phyloP scores from a whole-genome alignment of 768 basidiomycete species.

The Infundibulicybe gibba region DNA sequence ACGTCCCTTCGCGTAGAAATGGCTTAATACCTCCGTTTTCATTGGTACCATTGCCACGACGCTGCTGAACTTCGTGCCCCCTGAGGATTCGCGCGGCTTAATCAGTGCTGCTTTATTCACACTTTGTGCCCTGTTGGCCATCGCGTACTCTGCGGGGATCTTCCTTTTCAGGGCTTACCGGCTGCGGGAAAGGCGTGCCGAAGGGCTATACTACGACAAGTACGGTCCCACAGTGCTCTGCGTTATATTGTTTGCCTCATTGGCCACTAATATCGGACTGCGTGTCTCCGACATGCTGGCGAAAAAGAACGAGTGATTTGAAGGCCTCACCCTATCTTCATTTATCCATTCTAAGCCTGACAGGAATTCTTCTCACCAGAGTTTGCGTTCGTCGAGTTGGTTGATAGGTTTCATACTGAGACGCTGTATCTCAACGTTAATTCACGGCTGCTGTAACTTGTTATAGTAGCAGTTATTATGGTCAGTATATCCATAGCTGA shows the following conservation, averaged over 20 bases:
- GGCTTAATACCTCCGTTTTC: slow-evolving; percentile 85
- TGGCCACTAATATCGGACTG: slow-evolving; percentile 74
- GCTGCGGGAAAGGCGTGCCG: slow-evolving; percentile 67
- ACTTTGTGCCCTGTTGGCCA: slow-evolving; percentile 80
- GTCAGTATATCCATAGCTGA: no score
- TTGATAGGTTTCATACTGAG: no score
- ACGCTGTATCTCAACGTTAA: no score
- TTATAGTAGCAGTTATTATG: no score
- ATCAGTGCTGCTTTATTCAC: slow-evolving; percentile 90
- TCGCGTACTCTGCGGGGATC: slow-evolving; percentile 81
- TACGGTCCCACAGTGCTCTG: slow-evolving; percentile 82
- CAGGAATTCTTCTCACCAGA: no score
- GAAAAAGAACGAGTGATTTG: no score
- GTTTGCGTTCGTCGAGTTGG: no score
- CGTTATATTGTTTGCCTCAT: slow-evolving; percentile 60
- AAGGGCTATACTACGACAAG: slow-evolving; percentile 86
- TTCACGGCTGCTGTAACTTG: no score
- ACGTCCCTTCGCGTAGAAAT: slow-evolving; percentile 52
- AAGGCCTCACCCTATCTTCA: no score
- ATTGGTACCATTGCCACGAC: slow-evolving; percentile 89
- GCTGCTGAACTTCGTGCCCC: slow-evolving; percentile 78
- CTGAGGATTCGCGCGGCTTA: slow-evolving; percentile 72
- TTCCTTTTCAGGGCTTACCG: slow-evolving; percentile 74
- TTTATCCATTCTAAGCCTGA: no score
- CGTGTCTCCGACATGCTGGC: slow-evolving; percentile 52